These are phyloP conservation scores for Austroboletus niveus DNA, from an alignment of 1,284 basidiomycete species.

Conservation along the genomic window DNA sequence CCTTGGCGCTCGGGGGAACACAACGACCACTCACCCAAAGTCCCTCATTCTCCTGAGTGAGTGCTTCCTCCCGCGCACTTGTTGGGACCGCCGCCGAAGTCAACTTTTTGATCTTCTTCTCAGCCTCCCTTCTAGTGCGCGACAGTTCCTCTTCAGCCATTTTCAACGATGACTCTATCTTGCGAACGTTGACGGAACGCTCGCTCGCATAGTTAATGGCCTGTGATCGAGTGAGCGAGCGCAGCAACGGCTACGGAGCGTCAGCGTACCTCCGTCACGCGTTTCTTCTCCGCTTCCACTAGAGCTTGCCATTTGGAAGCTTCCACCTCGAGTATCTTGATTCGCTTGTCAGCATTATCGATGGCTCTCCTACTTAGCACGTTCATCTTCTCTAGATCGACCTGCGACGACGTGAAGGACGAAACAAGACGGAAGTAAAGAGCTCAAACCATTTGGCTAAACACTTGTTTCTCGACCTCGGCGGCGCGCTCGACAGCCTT, in stretches of 20 bases:
- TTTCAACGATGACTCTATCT: constrained; percentile 21
- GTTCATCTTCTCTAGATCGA: constrained; percentile 49
- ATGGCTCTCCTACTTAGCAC: constrained; percentile 41
- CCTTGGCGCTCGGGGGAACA: background rate
- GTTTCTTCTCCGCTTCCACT: constrained; percentile 40
- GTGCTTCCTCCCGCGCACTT: constrained; percentile 40
- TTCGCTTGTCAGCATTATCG: constrained; percentile 41
- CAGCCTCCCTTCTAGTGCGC: constrained; percentile 47
- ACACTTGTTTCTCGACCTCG: constrained; percentile 63
- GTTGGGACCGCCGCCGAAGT: constrained; percentile 28
- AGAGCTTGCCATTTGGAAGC: constrained; percentile 34
- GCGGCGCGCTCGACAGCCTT: constrained; percentile 71
- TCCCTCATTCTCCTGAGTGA: constrained; percentile 53
- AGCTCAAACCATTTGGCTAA: constrained; percentile 53
- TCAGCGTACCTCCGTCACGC: constrained; percentile 29
- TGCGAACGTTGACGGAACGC: constrained; percentile 26
- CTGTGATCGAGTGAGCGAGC: constrained; percentile 9
- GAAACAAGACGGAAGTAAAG: background rate
- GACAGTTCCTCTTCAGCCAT: constrained; percentile 29
- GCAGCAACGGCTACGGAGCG: too few species aligned
- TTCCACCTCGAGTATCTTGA: constrained; percentile 29
- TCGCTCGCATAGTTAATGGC: constrained; percentile 26
- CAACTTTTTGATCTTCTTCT: constrained; percentile 49
- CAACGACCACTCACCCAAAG: constrained; percentile 56
- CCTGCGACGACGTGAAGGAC: constrained; percentile 33